Percentiles rank a stretch among this genome's conserved stretches.
Conservation (phyloP, 331 rosid species). For the Ulmus americana region DNA sequence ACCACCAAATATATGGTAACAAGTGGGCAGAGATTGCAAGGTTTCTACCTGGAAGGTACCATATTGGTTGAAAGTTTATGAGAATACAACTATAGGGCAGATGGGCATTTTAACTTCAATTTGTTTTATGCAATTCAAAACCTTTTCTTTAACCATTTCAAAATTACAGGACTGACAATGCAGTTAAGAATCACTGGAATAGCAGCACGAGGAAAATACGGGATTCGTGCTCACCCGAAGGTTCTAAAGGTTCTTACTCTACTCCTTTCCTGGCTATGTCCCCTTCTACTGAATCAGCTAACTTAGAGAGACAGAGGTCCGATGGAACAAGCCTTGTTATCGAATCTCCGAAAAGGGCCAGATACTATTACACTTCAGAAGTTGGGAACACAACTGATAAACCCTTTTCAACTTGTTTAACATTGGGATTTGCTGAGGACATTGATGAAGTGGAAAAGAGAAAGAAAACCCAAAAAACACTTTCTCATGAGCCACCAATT, state of each 20-base stretch:
- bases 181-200: constrained; percentile 67
- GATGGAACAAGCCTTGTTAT: neutral
- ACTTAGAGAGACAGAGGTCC: neutral
- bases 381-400: constrained; percentile 12
- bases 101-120: neutral
- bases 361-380: neutral
- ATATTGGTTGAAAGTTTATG: no score
- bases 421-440: constrained; percentile 12
- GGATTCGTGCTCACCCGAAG: constrained; percentile 26
- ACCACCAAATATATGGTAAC: constrained; percentile 46
- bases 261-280: no score
- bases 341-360: no score
- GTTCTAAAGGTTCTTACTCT: constrained; percentile 8
- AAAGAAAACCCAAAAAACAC: neutral
- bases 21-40: constrained; percentile 71
- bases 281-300: neutral
- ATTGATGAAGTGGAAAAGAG: constrained; percentile 14
- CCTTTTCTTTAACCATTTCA: neutral
- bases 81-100: neutral
- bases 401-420: constrained; percentile 20
- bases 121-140: constrained; percentile 7
- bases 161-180: constrained; percentile 52
- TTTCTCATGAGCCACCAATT: neutral
- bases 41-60: constrained; percentile 66
- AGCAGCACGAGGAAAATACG: constrained; percentile 42